Conservation (phyloP, 176 grass and related monocot species). For the Juncus effusus region DNA sequence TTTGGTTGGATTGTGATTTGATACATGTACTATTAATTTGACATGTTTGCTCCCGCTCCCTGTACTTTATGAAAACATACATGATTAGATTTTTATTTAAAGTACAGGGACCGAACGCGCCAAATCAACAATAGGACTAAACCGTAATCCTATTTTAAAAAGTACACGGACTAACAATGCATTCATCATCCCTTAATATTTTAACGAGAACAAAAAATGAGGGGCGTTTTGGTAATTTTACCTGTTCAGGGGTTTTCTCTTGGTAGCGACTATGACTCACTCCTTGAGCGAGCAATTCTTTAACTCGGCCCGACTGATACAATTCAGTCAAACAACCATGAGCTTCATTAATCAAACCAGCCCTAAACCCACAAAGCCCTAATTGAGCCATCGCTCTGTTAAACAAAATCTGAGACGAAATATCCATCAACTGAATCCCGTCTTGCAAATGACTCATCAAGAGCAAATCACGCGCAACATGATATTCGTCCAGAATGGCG, state of each 20-base stretch:
- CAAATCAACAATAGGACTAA: too few relatives aligned
- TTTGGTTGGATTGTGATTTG: too few relatives aligned
- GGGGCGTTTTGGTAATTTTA: conserved; percentile 16
- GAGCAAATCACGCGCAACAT: conserved; percentile 79
- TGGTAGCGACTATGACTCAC: conserved; percentile 90
- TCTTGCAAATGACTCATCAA: conserved; percentile 98
- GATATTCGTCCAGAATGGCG: conserved; percentile 81
- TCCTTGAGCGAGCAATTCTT: conserved; percentile 91
- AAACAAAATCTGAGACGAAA: conserved; percentile 88
- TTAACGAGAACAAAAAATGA: conserved; percentile 17
- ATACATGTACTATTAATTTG: too few relatives aligned
- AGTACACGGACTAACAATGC: too few relatives aligned
- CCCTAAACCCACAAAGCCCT: conserved; percentile 80
- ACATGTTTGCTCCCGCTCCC: too few relatives aligned
- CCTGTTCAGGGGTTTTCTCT: conserved; percentile 97
- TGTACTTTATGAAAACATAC: too few relatives aligned
- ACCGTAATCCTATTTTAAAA: too few relatives aligned
- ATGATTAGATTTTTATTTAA: too few relatives aligned
- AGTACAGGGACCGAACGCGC: too few relatives aligned
- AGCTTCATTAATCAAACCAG: conserved; percentile 81
- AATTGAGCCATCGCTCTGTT: conserved; percentile 91
- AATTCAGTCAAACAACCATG: conserved; percentile 81
- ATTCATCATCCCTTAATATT: too few relatives aligned
- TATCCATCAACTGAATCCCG: conserved; percentile 92
- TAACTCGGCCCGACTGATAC: conserved; percentile 76